Conservation (phyloP, 2,329 filamentous ascomycete genomes). For the Paecilomyces formosus region DNA sequence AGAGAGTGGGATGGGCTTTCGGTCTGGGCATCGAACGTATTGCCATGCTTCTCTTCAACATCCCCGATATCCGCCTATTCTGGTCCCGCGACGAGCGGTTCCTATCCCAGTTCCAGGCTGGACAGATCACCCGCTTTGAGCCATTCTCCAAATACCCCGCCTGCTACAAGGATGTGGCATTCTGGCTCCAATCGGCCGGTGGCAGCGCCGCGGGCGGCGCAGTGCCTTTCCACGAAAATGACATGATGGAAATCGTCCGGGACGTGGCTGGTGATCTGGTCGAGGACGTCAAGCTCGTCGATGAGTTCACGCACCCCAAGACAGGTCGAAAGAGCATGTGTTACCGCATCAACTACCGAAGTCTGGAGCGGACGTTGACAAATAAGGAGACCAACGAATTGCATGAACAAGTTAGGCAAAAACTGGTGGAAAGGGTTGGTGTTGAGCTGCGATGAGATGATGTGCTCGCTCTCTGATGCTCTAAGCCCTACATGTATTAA, state of each 20-base stretch:
- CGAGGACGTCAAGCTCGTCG: slow-evolving; percentile 78
- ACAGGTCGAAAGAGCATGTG: slow-evolving; percentile 76
- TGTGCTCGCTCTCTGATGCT: neutral
- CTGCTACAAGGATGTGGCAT: slow-evolving; percentile 87
- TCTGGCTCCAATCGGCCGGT: slow-evolving; percentile 62
- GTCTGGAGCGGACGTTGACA: slow-evolving; percentile 81
- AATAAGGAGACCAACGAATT: slow-evolving; percentile 71
- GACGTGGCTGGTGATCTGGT: slow-evolving; percentile 73
- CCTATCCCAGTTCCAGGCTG: slow-evolving; percentile 65
- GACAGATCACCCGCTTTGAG: slow-evolving; percentile 57
- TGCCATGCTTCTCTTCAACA: slow-evolving; percentile 93
- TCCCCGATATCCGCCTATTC: slow-evolving; percentile 93
- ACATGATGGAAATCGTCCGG: slow-evolving; percentile 92
- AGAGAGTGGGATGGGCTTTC: slow-evolving; percentile 87
- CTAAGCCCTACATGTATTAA: neutral
- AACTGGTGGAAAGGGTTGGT: slow-evolving; percentile 62
- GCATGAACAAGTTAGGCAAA: slow-evolving; percentile 59
- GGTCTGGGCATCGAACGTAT: slow-evolving; percentile 90
- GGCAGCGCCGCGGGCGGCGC: slow-evolving; percentile 30
- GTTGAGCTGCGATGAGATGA: slow-evolving; percentile 65
- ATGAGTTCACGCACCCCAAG: slow-evolving; percentile 84
- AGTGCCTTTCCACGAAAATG: slow-evolving; percentile 75
- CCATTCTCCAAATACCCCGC: slow-evolving; percentile 89
- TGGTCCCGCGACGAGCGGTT: slow-evolving; percentile 86
- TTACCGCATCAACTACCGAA: slow-evolving; percentile 90